Evolutionary conservation across 2,329 filamentous ascomycete genomes (phyloP).

Genomic region (Stachybotrys elegans): DNA sequence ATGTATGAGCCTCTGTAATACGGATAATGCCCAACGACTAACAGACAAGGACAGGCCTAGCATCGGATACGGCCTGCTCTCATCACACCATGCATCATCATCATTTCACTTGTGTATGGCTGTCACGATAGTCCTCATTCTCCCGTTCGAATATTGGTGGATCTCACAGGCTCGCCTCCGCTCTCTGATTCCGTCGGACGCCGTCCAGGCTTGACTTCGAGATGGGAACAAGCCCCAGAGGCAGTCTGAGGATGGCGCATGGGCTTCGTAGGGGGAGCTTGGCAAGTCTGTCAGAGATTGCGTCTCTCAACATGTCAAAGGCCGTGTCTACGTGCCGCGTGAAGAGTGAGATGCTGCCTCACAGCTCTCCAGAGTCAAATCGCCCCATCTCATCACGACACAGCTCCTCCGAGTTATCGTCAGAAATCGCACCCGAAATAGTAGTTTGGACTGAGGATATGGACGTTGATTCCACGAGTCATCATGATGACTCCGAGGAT

Average conservation of each 20-base stretch:
- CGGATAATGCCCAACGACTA: no score
- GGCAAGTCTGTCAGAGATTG: conserved; percentile 13
- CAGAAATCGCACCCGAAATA: conserved; percentile 36
- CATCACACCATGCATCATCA: conserved; percentile 17
- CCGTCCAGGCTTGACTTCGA: conserved; percentile 13
- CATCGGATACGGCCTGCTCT: background rate
- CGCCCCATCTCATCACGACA: conserved; percentile 24
- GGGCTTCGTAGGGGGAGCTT: conserved; percentile 17
- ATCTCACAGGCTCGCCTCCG: no score
- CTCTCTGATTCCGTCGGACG: conserved; percentile 10
- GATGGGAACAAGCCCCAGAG: conserved; percentile 20
- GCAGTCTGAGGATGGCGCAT: conserved; percentile 13
- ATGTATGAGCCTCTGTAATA: no score
- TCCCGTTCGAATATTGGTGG: no score
- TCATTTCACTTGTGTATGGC: conserved; percentile 18
- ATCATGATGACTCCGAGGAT: conserved; percentile 15
- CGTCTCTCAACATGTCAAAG: conserved; percentile 20
- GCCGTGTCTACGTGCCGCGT: conserved; percentile 14
- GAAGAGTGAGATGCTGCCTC: conserved; percentile 24
- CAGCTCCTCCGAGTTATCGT: conserved; percentile 24
- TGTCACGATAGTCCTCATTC: conserved; percentile 13
- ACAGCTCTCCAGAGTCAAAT: conserved; percentile 16
- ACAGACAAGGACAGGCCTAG: background rate
- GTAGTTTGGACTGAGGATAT: conserved; percentile 40
- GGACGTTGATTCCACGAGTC: conserved; percentile 18